Evolutionary conservation across 2,329 filamentous ascomycete species (phyloP), one percentile per base, ranked within the genome.

Genomic region (Neofusicoccum cordaticola): DNA sequence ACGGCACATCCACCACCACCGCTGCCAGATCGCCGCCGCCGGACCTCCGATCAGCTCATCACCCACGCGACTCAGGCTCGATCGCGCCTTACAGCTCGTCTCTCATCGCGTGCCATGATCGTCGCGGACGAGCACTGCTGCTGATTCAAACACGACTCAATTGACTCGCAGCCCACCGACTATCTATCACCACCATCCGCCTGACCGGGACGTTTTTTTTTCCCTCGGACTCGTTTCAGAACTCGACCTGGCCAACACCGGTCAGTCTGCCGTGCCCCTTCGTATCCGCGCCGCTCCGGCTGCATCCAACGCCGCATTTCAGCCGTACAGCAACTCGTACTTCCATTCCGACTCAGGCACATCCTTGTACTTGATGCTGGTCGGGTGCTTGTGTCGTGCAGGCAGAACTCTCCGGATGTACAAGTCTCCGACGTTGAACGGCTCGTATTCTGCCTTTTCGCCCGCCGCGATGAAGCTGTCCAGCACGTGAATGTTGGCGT

Each of bases 331-430:
- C 44, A 70, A 60, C 42, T 67, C 66, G 64, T 69, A 70, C 27
- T 56, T 66, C 74, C 73, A 75, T 51, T 77, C 60, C 7, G 70
- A 70, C 67, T 75, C 68, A n/a, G 75, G 74, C 27, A 76, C 72
- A 63, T 74, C 71, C 4, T 67, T 68, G 64, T 73, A 77, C 64
- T 73, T 78, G 64, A 77, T 73, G 52, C 73, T 75, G 0, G 75
- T 78, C 4, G 76, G 76, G 66, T 77, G 75, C 60, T 76, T 78
- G 63, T 68, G 69, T 61, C 76, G 69, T 5, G 75, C 76, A 3
- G 75, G 74, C 31, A 78, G 64, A 0, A 77, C 68, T 35, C 72
- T 69, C 15, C 68, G 68, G 47, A 77, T 74, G 65, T 77, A 77
- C 44, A 77, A 64, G 50, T 77, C 74, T 42, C 56, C 56, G 27